Conservation (phyloP, 2,329 filamentous ascomycete species). For the Epichloe uncinata region DNA sequence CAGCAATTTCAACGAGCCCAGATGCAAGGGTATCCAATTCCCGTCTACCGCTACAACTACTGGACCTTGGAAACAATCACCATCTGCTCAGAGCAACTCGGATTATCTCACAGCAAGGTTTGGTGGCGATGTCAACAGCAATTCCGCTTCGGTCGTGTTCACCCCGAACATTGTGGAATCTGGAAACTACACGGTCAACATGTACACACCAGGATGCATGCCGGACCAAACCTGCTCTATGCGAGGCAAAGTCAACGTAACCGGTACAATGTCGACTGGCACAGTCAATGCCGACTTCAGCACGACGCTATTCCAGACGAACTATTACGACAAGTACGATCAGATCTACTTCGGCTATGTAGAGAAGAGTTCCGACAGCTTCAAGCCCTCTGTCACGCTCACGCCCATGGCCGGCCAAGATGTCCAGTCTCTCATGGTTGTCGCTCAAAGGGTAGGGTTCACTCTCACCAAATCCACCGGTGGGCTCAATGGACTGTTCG, state of each 20-base stretch:
- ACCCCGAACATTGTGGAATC: slow-evolving; percentile 73
- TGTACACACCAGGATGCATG: slow-evolving; percentile 86
- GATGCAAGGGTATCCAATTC: slow-evolving; percentile 50
- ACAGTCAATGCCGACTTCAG: slow-evolving; percentile 35
- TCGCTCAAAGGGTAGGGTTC: slow-evolving; percentile 83
- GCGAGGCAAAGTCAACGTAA: slow-evolving; percentile 73
- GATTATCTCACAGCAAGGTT: slow-evolving; percentile 64
- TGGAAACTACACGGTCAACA: slow-evolving; percentile 79
- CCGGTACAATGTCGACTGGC: slow-evolving; percentile 50
- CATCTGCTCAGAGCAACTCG: slow-evolving; percentile 56
- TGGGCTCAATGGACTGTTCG: slow-evolving; percentile 79
- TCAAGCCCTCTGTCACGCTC: slow-evolving; percentile 71
- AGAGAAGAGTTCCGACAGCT: slow-evolving; percentile 57
- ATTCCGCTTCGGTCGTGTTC: slow-evolving; percentile 60
- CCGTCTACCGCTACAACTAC: slow-evolving; percentile 54
- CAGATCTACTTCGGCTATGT: slow-evolving; percentile 78
- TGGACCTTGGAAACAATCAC: slow-evolving; percentile 60
- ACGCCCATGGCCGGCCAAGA: slow-evolving; percentile 52
- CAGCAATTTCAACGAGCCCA: slow-evolving; percentile 76
- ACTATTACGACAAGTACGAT: slow-evolving; percentile 94
- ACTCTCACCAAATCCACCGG: slow-evolving; percentile 59
- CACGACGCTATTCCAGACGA: slow-evolving; percentile 70
- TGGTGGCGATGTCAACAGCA: slow-evolving; percentile 36
- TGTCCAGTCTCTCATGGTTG: slow-evolving; percentile 53
- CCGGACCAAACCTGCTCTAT: slow-evolving; percentile 63